Percentiles rank a stretch among this genome's conserved stretches.
These are phyloP conservation scores for Nicotiana tomentosiformis DNA, from an alignment of 257 asterid species.

Conservation along the genomic window DNA sequence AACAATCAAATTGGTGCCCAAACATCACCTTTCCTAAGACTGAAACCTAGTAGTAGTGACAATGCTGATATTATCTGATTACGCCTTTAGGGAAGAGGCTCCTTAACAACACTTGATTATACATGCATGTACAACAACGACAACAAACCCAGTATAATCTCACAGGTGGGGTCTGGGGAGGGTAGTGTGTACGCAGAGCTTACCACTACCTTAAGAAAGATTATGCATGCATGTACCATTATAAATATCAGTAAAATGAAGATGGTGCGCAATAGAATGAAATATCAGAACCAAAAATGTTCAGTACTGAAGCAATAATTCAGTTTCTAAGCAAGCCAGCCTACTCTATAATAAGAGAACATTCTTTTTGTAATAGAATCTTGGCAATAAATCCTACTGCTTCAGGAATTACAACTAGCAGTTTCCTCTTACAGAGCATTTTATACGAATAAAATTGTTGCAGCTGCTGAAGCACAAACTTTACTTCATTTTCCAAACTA, in stretches of 20 bases:
- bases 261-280: background rate
- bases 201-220: no score
- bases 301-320: background rate
- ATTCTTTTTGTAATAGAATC: background rate
- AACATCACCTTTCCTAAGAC: background rate
- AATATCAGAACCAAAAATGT: background rate
- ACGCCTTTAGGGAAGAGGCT: background rate
- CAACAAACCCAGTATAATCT: no score
- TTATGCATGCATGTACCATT: background rate
- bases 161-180: no score
- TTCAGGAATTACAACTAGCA: background rate
- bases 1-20: background rate
- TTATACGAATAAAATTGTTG: background rate
- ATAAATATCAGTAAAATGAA: constrained; percentile 5
- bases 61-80: background rate
- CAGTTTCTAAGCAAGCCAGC: background rate
- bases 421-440: background rate
- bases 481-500: background rate
- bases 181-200: no score
- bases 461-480: background rate
- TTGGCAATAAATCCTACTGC: background rate
- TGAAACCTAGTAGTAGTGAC: background rate
- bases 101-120: background rate
- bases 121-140: no score
- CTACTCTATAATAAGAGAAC: background rate